These are phyloP conservation scores for Apiotrichum gracile DNA, from an alignment of 1,284 basidiomycete genomes.

Conservation along the genomic window DNA sequence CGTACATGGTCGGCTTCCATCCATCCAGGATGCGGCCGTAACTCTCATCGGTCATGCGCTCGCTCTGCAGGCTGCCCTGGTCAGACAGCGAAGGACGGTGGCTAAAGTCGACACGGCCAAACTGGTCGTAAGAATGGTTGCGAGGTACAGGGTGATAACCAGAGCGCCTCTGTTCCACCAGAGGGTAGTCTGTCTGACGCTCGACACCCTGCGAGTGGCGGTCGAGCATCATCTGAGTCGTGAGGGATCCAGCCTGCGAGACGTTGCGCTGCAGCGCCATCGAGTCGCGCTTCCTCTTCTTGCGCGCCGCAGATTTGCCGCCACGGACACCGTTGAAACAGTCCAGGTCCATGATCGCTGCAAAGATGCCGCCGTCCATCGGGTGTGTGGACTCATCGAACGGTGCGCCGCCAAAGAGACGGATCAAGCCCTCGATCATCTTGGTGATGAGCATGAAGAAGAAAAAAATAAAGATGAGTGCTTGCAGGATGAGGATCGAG, in stretches of 20 bases:
- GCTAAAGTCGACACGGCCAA: constrained; percentile 6
- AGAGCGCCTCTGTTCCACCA: not conserved
- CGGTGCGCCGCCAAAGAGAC: constrained; percentile 69
- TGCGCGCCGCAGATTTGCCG: constrained; percentile 57
- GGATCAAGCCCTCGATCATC: constrained; percentile 70
- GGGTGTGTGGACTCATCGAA: constrained; percentile 78
- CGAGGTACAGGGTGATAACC: constrained; percentile 15
- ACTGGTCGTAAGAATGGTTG: constrained; percentile 9
- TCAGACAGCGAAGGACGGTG: constrained; percentile 8
- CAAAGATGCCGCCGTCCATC: constrained; percentile 77
- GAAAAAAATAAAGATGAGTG: constrained; percentile 74
- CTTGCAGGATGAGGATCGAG: constrained; percentile 80
- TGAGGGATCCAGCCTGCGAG: constrained; percentile 38
- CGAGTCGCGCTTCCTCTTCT: constrained; percentile 42
- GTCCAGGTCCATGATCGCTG: constrained; percentile 53
- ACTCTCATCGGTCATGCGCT: constrained; percentile 17
- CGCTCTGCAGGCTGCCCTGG: constrained; percentile 10
- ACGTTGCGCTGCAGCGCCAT: constrained; percentile 39
- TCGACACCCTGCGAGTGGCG: constrained; percentile 39
- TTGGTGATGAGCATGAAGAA: constrained; percentile 76
- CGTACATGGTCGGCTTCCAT: constrained; percentile 5
- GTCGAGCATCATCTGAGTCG: constrained; percentile 48
- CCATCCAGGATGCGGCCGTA: constrained; percentile 36
- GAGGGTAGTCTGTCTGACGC: constrained; percentile 13
- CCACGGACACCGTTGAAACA: constrained; percentile 64